Evolutionary conservation across 345 rosid genomes (phyloP), one percentile per base, ranked within the genome.

Genomic region (Gossypium herbaceum): DNA sequence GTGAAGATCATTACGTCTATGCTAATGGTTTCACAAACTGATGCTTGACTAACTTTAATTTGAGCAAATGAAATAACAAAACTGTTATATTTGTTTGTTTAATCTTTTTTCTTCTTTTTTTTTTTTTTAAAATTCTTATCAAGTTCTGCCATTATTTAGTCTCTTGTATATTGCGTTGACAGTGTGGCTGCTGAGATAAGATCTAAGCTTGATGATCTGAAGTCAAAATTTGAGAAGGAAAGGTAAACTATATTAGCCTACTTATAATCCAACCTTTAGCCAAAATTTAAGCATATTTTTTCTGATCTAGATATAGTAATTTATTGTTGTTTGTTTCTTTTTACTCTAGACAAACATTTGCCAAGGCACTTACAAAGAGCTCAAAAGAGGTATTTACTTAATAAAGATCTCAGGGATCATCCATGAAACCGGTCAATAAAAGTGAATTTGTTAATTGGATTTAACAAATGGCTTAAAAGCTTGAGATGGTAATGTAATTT

Each of bases 101-200:
- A 44, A 19, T 2, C 16, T 4, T 24, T 24, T 20, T 1, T 20
- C 24, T 24, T 41, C 19, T n/a, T 34, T 45, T 47, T 29, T n/a
- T 29, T 2, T 52, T 62, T 72, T 20, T 11, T 0, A 3, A 41
- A 4, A 54, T 15, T 24, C 25, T 57, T 63, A 13, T 27, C 51
- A 34, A 55, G 15, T 55, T 25, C 7, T 64, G 73, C 39, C 8
- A 76, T 63, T 61, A 73, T 39, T 55, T 44, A 13, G 11, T 16
- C 55, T 47, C 9, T 24, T 80, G 68, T 41, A 25, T 72, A 19
- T 66, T 78, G 63, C 68, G 77, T 44, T 84, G 71, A 50, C 84
- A 91, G 97, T 64, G 95, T 93, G 51, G 85, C 90, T 68, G 76
- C 89, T 60, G 97, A 91, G 80, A 77, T 93, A 27, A 87, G 82